phyloP scores from a whole-genome alignment of 768 basidiomycete species.

The Daedalea quercina region DNA sequence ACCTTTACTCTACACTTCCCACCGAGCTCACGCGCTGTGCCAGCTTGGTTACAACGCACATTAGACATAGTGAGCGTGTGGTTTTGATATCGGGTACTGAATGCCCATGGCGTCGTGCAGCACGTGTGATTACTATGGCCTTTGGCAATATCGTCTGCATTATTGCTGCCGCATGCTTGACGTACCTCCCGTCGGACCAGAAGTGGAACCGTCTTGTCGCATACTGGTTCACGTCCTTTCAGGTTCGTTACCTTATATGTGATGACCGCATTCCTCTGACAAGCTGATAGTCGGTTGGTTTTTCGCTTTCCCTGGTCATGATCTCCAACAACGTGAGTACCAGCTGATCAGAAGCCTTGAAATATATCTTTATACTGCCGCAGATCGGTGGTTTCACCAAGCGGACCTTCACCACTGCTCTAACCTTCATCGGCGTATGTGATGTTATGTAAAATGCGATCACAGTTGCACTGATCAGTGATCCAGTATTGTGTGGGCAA shows the following conservation, averaged over 20 bases:
- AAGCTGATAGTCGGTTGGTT: conserved; percentile 15
- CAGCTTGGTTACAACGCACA: conserved; percentile 11
- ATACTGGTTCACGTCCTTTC: conserved; percentile 25
- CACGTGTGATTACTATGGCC: conserved; percentile 11
- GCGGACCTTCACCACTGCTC: conserved; percentile 22
- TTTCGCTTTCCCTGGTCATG: conserved; percentile 22
- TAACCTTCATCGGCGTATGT: conserved; percentile 22
- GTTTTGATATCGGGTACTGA: background rate
- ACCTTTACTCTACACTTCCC: background rate
- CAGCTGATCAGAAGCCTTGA: background rate
- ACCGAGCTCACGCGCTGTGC: background rate
- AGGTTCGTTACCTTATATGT: too few relatives aligned
- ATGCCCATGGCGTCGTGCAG: background rate
- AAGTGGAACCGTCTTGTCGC: conserved; percentile 26
- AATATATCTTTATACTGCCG: background rate
- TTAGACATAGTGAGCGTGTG: conserved; percentile 12
- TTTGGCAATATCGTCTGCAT: conserved; percentile 27
- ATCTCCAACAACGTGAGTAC: conserved; percentile 18
- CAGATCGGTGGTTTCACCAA: conserved; percentile 25
- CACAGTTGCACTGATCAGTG: background rate
- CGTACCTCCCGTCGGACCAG: conserved; percentile 22
- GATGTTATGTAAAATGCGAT: background rate
- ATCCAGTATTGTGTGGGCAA: conserved; percentile 14
- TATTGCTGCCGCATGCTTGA: conserved; percentile 23
- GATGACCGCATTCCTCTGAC: too few relatives aligned